Evolutionary conservation across 495 filamentous ascomycete species (phyloP), one percentile per base, ranked within the genome.

Genomic region (Xylaria nigripes): DNA sequence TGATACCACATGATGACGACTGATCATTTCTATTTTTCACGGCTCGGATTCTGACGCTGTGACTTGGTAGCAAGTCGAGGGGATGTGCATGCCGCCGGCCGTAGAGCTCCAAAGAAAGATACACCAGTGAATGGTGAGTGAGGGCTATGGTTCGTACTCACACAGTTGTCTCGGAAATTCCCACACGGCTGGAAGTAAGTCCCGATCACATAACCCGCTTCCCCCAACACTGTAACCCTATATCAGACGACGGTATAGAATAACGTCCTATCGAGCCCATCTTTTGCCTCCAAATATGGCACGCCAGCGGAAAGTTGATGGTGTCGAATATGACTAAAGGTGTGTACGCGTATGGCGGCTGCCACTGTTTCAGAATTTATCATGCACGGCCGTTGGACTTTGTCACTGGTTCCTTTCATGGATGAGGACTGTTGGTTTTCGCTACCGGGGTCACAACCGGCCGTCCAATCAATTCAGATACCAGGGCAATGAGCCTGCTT

Each of bases 331-430:
- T 32, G 25, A 52, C 21, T 29, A 10, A 48, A 48, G 13, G 13
- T 48, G 51, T 34, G 51, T 41, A 34, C 36, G 44, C 18, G 51
- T 48, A 54, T 29, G 25, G 27, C 51, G 47, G 32, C 46, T 54
- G 51, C 51, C 51, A 54, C 45, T 48, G 51, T 54, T 54, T 54
- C 51, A 54, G 45, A 41, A 10, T 29, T 23, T 18, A 48, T 22
- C 32, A 21, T 54, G 51, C 51, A 48, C 41, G 34, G 36, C 51
- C 51, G 44, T 54, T 42, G 45, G 30, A 21, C 12, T 25, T 24
- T 36, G 45, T 19, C 34, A 54, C 51, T 48, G 51, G 51, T n/a
- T 48, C 23, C 22, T 21, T n/a, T 48, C 23, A 34, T 21, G 24
- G 9, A 23, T 47, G 32, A 24, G 36, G 45, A 24, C 1, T 48